Evolutionary conservation across 768 basidiomycete species (phyloP).

Genomic region (Suillus americanus): DNA sequence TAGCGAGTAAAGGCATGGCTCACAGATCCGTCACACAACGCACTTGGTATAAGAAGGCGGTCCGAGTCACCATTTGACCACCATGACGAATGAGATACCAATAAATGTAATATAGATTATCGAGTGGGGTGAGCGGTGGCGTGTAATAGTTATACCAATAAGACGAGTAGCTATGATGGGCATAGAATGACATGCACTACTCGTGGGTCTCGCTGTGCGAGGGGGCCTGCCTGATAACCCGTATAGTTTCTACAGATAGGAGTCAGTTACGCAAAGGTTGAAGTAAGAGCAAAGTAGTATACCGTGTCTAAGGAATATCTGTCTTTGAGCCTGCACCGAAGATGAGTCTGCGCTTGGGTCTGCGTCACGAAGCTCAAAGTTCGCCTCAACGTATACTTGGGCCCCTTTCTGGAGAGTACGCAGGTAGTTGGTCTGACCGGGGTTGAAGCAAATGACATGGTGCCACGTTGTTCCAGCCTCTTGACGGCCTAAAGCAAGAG

Average conservation of each 20-base stretch:
- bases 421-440: constrained; percentile 60
- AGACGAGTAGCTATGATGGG: background rate
- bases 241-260: constrained; percentile 47
- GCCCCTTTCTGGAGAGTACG: constrained; percentile 65
- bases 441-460: constrained; percentile 70
- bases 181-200: background rate
- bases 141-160: constrained; percentile 1
- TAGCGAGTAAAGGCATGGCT: constrained; percentile 33
- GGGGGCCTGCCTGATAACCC: constrained; percentile 42
- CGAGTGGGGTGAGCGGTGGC: background rate
- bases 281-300: constrained; percentile 14
- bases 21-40: constrained; percentile 28
- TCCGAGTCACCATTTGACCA: constrained; percentile 42
- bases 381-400: constrained; percentile 80
- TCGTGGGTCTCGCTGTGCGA: constrained; percentile 14
- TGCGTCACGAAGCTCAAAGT: constrained; percentile 73
- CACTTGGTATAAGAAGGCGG: constrained; percentile 34
- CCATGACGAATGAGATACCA: constrained; percentile 28
- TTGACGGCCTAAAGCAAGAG: constrained; percentile 44
- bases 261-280: constrained; percentile 8
- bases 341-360: constrained; percentile 63
- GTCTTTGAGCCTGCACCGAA: constrained; percentile 71
- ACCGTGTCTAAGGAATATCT: constrained; percentile 85
- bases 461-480: constrained; percentile 70
- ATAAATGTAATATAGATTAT: constrained; percentile 20